These are phyloP conservation scores for Alternaria ethzedia DNA, from an alignment of 2,329 filamentous ascomycete species.

Conservation along the genomic window DNA sequence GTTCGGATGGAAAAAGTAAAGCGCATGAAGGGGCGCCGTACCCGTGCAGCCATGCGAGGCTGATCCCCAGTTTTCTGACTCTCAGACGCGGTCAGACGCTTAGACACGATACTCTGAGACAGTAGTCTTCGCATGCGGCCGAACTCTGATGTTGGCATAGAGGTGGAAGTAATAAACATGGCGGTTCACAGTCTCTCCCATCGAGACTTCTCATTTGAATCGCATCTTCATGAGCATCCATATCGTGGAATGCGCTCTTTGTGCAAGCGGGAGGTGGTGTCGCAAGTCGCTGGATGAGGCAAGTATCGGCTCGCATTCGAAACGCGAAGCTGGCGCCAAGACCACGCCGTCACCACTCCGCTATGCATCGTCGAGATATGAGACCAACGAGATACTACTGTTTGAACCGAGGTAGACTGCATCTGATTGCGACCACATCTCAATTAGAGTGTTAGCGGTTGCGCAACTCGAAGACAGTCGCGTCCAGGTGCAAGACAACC, in stretches of 20 bases:
- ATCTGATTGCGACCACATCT: background rate
- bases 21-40: constrained; percentile 7
- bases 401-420: background rate
- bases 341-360: background rate
- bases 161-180: background rate
- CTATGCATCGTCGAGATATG: background rate
- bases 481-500: background rate
- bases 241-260: background rate
- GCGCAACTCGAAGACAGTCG: background rate
- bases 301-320: constrained; percentile 5
- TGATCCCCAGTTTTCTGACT: constrained; percentile 4
- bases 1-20: background rate
- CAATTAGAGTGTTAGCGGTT: background rate
- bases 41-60: constrained; percentile 1
- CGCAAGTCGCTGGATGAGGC: constrained; percentile 7
- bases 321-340: constrained; percentile 16
- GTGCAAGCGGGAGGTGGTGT: background rate
- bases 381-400: background rate
- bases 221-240: background rate
- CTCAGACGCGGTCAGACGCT: constrained; percentile 5
- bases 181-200: background rate
- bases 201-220: background rate
- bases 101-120: constrained; percentile 8
- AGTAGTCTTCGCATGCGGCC: background rate
- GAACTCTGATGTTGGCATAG: background rate